Evolutionary conservation across 2,329 filamentous ascomycete species (phyloP).

Genomic region (Dothidotthia symphoricarpi): DNA sequence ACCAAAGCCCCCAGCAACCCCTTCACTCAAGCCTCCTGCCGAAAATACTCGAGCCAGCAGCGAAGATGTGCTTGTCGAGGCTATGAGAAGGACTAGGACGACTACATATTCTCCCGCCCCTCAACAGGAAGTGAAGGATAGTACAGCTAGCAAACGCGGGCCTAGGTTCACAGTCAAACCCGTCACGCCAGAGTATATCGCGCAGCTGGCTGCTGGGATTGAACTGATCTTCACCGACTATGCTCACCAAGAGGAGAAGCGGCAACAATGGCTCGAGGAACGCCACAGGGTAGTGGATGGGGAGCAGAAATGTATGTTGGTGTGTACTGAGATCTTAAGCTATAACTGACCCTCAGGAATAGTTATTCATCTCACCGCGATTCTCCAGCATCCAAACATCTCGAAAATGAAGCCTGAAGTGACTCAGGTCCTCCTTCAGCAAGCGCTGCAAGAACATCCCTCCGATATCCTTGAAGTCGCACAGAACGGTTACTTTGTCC

Average conservation of each 20-base stretch:
- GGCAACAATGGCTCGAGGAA: slow-evolving; percentile 26
- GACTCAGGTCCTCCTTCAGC: slow-evolving; percentile 28
- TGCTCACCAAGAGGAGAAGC: slow-evolving; percentile 31
- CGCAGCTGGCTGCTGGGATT: slow-evolving; percentile 30
- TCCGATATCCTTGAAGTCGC: slow-evolving; percentile 25
- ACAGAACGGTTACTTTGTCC: slow-evolving; percentile 29
- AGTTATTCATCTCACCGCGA: slow-evolving; percentile 36
- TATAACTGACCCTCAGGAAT: slow-evolving; percentile 1
- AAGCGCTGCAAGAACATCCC: slow-evolving; percentile 23
- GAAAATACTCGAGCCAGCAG: slow-evolving; percentile 8
- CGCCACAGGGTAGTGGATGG: slow-evolving; percentile 25
- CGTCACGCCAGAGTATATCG: slow-evolving; percentile 29
- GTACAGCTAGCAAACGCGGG: slow-evolving; percentile 11
- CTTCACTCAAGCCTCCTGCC: background rate
- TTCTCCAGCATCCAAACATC: slow-evolving; percentile 32
- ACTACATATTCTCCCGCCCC: slow-evolving; percentile 12
- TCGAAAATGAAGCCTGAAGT: slow-evolving; percentile 33
- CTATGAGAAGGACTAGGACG: slow-evolving; percentile 26
- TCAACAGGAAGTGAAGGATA: slow-evolving; percentile 9
- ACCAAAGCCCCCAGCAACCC: slow-evolving; percentile 2
- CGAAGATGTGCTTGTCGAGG: slow-evolving; percentile 25
- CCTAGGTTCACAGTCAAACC: slow-evolving; percentile 21
- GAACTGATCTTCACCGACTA: slow-evolving; percentile 40
- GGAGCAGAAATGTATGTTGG: slow-evolving; percentile 24
- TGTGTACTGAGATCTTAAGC: background rate